Evolutionary conservation across 257 asterid genomes (phyloP).

Genomic region (Haberlea rhodopensis): DNA sequence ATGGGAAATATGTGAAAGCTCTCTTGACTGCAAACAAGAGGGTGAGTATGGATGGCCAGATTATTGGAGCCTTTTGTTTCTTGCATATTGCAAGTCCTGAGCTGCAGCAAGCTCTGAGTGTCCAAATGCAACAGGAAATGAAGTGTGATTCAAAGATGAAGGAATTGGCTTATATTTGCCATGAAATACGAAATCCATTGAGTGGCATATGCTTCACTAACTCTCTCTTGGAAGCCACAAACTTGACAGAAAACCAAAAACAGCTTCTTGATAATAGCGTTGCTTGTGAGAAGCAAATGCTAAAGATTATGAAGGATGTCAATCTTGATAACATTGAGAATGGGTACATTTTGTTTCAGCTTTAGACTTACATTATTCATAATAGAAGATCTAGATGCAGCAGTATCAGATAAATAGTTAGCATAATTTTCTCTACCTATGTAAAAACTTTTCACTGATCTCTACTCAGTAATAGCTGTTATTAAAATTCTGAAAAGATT

Average conservation of each 20-base stretch:
- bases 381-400: too few species aligned
- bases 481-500: too few species aligned
- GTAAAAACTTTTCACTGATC: too few species aligned
- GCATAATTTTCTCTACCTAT: too few species aligned
- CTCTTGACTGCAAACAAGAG: slow-evolving; percentile 79
- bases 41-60: slow-evolving; percentile 63
- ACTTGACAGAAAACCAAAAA: slow-evolving; percentile 71
- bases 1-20: slow-evolving; percentile 68
- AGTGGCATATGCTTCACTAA: slow-evolving; percentile 77
- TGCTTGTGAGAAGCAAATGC: slow-evolving; percentile 87
- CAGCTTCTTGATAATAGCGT: slow-evolving; percentile 75
- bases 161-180: slow-evolving; percentile 82
- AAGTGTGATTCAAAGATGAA: slow-evolving; percentile 56
- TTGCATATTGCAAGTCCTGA: slow-evolving; percentile 79
- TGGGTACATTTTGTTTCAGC: too few species aligned
- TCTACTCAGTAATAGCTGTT: too few species aligned
- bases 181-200: slow-evolving; percentile 73
- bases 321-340: slow-evolving; percentile 65
- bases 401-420: too few species aligned
- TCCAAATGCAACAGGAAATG: slow-evolving; percentile 66
- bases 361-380: too few species aligned
- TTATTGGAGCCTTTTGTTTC: slow-evolving; percentile 87
- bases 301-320: slow-evolving; percentile 74
- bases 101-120: slow-evolving; percentile 53
- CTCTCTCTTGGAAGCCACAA: slow-evolving; percentile 66